These are phyloP conservation scores for Cryptococcus sp. DNA, from an alignment of 1,284 basidiomycete genomes.

Conservation along the genomic window DNA sequence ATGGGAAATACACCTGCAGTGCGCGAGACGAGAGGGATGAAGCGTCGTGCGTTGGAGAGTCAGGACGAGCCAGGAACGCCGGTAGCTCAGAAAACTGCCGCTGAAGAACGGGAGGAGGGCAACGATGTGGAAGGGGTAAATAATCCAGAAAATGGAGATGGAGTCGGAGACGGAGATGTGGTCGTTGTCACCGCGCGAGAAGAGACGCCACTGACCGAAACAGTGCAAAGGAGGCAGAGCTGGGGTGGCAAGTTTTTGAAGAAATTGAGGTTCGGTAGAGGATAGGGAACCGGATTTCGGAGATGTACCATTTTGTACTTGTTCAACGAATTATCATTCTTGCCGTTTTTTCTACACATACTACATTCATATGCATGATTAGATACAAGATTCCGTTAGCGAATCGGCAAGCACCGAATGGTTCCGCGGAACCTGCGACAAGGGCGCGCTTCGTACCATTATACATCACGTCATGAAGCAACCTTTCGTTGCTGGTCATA, in stretches of 20 bases:
- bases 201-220: too few relatives aligned
- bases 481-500: too few relatives aligned
- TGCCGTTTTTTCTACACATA: too few relatives aligned
- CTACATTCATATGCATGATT: too few relatives aligned
- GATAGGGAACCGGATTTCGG: not conserved
- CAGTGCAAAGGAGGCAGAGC: not conserved
- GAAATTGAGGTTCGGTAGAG: constrained; percentile 6
- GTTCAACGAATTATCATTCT: not conserved
- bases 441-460: too few relatives aligned
- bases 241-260: constrained; percentile 9
- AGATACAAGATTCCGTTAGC: too few relatives aligned
- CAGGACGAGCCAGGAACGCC: constrained; percentile 16
- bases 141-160: not conserved
- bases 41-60: constrained; percentile 23
- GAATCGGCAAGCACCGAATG: too few relatives aligned
- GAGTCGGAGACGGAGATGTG: not conserved
- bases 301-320: too few relatives aligned
- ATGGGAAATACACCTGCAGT: not conserved
- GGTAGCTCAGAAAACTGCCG: not conserved
- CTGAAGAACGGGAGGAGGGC: not conserved
- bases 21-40: constrained; percentile 21
- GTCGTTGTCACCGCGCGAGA: too few relatives aligned
- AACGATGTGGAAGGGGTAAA: not conserved
- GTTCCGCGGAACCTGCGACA: too few relatives aligned
- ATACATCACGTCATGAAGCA: too few relatives aligned